phyloP scores from a whole-genome alignment of 2,329 filamentous ascomycete genomes.

The Fusarium tjaetaba region DNA sequence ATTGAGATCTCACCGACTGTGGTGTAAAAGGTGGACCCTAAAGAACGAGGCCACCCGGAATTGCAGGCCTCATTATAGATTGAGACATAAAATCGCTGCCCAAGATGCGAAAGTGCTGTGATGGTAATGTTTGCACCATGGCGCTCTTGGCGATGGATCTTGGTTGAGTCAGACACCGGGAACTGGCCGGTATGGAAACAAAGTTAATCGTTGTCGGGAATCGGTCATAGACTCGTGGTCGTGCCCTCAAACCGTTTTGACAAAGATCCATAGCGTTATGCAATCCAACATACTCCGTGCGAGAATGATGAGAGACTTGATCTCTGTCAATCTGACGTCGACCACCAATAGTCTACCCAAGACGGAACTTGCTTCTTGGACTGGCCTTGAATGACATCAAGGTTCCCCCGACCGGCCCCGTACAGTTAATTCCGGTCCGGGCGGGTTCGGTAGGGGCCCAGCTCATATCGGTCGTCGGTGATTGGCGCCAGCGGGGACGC shows the following conservation, averaged over 20 bases:
- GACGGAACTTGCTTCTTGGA: neutral
- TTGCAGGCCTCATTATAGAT: neutral
- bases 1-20: neutral
- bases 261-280: neutral
- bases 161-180: neutral
- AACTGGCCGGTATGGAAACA: neutral
- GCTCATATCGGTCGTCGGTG: constrained; percentile 27
- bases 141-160: neutral
- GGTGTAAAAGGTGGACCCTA: neutral
- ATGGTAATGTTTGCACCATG: neutral
- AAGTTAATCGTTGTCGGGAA: neutral
- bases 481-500: constrained; percentile 13
- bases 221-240: neutral
- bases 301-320: neutral
- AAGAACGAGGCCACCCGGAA: neutral
- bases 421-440: constrained; percentile 28
- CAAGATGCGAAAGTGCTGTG: neutral
- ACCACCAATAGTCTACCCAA: neutral
- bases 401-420: constrained; percentile 15
- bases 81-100: neutral
- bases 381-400: constrained; percentile 11
- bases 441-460: constrained; percentile 9
- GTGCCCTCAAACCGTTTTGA: neutral
- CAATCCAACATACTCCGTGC: neutral
- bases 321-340: neutral